Conservation (phyloP, 208 protist species). For the Trypanosoma melophagium region DNA sequence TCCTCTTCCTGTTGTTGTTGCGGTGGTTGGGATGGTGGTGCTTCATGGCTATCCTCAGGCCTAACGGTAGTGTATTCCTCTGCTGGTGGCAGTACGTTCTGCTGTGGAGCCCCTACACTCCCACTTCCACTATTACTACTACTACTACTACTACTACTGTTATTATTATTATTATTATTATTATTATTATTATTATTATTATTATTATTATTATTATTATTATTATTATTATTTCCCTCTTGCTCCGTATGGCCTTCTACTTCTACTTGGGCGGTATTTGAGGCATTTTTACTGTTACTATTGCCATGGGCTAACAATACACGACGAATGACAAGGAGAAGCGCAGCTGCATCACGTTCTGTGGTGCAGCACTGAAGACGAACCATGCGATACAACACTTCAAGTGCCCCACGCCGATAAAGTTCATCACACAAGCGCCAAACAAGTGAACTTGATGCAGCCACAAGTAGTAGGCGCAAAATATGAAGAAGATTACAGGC, state of each 20-base stretch:
- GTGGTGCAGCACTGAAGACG: conserved; percentile 42
- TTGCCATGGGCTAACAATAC: conserved; percentile 39
- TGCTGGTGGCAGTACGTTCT: no score
- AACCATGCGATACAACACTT: conserved; percentile 49
- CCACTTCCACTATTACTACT: not conserved
- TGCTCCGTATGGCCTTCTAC: no score
- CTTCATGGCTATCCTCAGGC: no score
- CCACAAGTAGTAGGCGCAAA: conserved; percentile 22
- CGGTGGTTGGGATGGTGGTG: not conserved
- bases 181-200: not conserved
- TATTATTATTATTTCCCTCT: conserved; percentile 11
- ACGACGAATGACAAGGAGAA: conserved; percentile 62
- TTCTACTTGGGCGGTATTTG: no score
- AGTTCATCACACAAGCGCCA: conserved; percentile 56
- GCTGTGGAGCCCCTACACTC: not conserved
- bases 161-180: not conserved
- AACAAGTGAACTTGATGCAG: conserved; percentile 25
- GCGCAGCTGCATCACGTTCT: conserved; percentile 57
- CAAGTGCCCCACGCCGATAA: conserved; percentile 41
- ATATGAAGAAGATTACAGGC: conserved; percentile 26
- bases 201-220: not conserved
- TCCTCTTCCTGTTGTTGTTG: not conserved
- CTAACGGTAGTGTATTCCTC: no score
- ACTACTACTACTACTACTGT: not conserved
- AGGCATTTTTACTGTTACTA: not conserved